Evolutionary conservation across 768 basidiomycete genomes (phyloP), one percentile per base, ranked within the genome.

Genomic region (Aureoboletus auriporus): DNA sequence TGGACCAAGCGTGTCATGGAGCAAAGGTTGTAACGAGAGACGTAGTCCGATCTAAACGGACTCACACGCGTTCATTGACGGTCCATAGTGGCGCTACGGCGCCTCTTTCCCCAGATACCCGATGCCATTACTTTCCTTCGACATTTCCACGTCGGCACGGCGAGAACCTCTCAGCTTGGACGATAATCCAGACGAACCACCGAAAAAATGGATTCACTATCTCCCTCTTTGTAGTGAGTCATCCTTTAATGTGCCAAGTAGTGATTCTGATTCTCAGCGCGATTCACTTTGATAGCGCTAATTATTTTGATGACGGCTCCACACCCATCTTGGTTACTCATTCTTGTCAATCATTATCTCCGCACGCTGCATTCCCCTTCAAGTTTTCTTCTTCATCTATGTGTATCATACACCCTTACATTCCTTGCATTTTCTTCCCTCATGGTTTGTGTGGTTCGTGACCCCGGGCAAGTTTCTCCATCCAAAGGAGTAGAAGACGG

Each of bases 371-470:
- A 78, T 42, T 67, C 73, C 33, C 71, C 78, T 4, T 39, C 67
- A 13, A 59, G 68, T 33, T 83, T 85, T 55, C 44, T 69, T 11
- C 56, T 71, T 0, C 88, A 91, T 59, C 67, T 89, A 2, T 33
- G 75, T n/a, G 61, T 73, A 47, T 78, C 77, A 16, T 89, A 86
- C 60, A 70, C 76, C 39, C 74, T 92, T 34, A 79, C 81, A 1
- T 84, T 91, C 61, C 66, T 86, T 63, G 76, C 79, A 12, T 77
- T 86, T 58, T 82, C 79, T 7, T 87, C 89, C 13, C 78, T 92
- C 54, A 82, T 88, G 43, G 75, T 86, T 36, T 84, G 84, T 53
- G 70, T 88, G 35, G 77, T 71, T 27, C 78, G 89, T 50, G 86
- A 92, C 64, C 90, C 89, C 11, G 89, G 89, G 0, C 79, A 82